phyloP scores from a whole-genome alignment of 176 grass and related monocot species.

The Chrysopogon serrulatus region DNA sequence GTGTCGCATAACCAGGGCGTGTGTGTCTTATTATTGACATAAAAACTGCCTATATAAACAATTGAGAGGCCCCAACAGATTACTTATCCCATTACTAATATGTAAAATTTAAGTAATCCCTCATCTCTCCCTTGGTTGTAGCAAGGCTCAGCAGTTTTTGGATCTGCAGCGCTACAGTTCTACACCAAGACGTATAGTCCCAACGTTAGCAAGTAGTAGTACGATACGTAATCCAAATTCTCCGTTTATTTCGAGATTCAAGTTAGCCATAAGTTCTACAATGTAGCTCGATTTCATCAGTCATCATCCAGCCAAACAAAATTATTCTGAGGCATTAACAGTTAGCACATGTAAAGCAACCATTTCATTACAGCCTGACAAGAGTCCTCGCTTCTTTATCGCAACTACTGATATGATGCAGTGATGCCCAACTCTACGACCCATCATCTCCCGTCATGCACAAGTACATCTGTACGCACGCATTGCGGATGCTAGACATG shows the following conservation, averaged over 20 bases:
- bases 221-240: not conserved
- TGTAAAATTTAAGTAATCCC: too few species aligned
- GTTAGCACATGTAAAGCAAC: constrained; percentile 12
- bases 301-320: not conserved
- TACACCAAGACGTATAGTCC: too few species aligned
- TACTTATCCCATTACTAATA: too few species aligned
- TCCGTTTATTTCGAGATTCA: not conserved
- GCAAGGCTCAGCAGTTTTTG: too few species aligned
- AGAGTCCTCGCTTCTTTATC: constrained; percentile 24
- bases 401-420: constrained; percentile 10
- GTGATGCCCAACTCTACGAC: constrained; percentile 23
- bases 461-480: constrained; percentile 28
- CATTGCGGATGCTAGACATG: constrained; percentile 14
- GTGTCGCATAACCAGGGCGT: too few species aligned
- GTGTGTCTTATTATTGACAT: too few species aligned
- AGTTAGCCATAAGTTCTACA: not conserved
- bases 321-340: not conserved
- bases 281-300: not conserved
- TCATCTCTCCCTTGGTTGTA: too few species aligned
- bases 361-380: constrained; percentile 44
- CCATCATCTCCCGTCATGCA: not conserved
- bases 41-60: too few species aligned
- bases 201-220: too few species aligned
- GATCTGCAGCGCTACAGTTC: too few species aligned
- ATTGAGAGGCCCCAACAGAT: too few species aligned